These are phyloP conservation scores for Colletotrichum acutatum DNA, from an alignment of 2,329 filamentous ascomycete species.

Conservation along the genomic window DNA sequence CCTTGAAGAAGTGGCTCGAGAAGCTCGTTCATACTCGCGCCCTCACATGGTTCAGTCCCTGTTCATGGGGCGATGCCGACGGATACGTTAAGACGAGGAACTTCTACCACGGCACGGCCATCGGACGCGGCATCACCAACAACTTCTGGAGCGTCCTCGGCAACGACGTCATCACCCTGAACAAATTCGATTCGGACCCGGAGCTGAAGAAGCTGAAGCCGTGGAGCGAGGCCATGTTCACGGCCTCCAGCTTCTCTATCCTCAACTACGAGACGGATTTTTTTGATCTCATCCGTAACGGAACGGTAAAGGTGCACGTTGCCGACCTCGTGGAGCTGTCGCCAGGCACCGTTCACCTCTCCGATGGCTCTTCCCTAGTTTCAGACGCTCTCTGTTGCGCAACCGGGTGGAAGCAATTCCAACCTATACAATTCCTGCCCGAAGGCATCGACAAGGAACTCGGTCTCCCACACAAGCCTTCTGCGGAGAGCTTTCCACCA, in stretches of 20 bases:
- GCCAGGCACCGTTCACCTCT: constrained; percentile 59
- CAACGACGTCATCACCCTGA: constrained; percentile 64
- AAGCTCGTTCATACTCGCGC: constrained; percentile 74
- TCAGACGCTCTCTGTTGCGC: constrained; percentile 65
- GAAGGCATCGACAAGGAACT: constrained; percentile 57
- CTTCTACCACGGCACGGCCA: constrained; percentile 66
- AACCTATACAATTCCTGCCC: constrained; percentile 63
- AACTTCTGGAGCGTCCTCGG: constrained; percentile 68
- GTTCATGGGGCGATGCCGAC: constrained; percentile 74
- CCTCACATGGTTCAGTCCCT: constrained; percentile 80
- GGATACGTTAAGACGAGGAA: constrained; percentile 65
- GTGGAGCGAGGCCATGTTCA: constrained; percentile 62
- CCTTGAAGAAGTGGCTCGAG: constrained; percentile 75
- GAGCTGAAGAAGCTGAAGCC: constrained; percentile 65
- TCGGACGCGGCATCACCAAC: constrained; percentile 66
- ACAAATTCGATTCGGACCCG: constrained; percentile 64
- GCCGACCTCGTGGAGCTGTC: constrained; percentile 61
- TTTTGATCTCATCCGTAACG: constrained; percentile 64
- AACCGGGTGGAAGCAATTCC: constrained; percentile 68
- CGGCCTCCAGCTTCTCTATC: constrained; percentile 66
- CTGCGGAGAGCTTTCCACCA: constrained; percentile 22
- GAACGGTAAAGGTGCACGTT: constrained; percentile 63
- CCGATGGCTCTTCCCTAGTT: constrained; percentile 56
- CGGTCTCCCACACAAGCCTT: constrained; percentile 57
- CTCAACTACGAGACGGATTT: constrained; percentile 69